These are phyloP conservation scores for Penicillium sp. DNA, from an alignment of 2,329 filamentous ascomycete species.

Conservation along the genomic window DNA sequence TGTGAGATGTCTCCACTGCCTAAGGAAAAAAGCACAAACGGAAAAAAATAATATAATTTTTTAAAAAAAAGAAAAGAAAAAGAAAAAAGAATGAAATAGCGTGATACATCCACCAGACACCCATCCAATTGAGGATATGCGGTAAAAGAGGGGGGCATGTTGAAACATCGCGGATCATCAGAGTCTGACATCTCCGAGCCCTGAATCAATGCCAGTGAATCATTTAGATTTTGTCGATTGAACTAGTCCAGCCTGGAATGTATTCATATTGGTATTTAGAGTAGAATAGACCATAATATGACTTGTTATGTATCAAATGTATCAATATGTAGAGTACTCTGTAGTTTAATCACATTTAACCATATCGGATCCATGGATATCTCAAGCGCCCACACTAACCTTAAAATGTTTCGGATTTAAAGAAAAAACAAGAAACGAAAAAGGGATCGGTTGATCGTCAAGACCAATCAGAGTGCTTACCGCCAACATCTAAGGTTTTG, in stretches of 20 bases:
- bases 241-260: not conserved
- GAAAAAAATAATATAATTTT: constrained; percentile 5
- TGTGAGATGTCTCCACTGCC: not conserved
- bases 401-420: constrained; percentile 18
- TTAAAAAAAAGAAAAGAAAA: constrained; percentile 5
- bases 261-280: not conserved
- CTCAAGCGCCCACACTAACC: not conserved
- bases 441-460: not conserved
- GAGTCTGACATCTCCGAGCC: constrained; percentile 9
- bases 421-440: not conserved
- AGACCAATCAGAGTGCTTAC: constrained; percentile 6
- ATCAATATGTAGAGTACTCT: not conserved
- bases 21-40: not conserved
- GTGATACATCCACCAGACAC: constrained; percentile 31
- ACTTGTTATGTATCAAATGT: not conserved
- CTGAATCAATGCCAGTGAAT: not conserved
- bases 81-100: constrained; percentile 15
- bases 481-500: not conserved
- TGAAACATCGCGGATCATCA: constrained; percentile 12
- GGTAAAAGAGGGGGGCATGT: constrained; percentile 17
- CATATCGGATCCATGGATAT: not conserved
- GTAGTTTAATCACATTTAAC: not conserved
- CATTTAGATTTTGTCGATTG: constrained; percentile 2
- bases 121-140: constrained; percentile 24
- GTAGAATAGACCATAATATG: not conserved